phyloP scores from a whole-genome alignment of 2,329 filamentous ascomycete genomes.

The Aspergillaceae sp. region DNA sequence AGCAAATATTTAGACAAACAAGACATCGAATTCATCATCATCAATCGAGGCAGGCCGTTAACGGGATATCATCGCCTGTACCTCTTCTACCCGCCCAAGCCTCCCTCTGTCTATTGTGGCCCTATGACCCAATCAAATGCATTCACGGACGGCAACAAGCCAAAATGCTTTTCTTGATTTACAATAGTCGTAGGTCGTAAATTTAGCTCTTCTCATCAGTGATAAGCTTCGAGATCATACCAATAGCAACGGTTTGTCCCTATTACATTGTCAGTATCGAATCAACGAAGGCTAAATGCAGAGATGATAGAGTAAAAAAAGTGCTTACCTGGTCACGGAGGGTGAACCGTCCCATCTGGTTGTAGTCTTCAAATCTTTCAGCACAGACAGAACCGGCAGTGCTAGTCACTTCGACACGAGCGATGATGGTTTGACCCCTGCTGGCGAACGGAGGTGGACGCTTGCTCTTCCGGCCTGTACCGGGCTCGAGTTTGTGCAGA shows the following conservation, averaged over 20 bases:
- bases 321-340: conserved; percentile 69
- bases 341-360: conserved; percentile 86
- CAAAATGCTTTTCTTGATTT: conserved; percentile 1
- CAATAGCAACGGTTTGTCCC: conserved; percentile 98
- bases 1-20: conserved; percentile 17
- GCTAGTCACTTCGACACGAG: conserved; percentile 76
- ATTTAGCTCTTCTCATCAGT: conserved; percentile 14
- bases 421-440: conserved; percentile 75
- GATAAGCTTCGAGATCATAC: conserved; percentile 92
- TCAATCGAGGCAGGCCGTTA: conserved; percentile 20
- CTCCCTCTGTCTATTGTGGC: conserved; percentile 4
- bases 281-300: conserved; percentile 7
- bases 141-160: conserved; percentile 1
- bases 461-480: conserved; percentile 89
- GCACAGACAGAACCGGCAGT: conserved; percentile 82
- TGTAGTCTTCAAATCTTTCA: conserved; percentile 91
- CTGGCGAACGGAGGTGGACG: conserved; percentile 82
- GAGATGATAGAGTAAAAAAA: conserved; percentile 4
- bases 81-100: conserved; percentile 14
- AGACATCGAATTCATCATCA: conserved; percentile 23
- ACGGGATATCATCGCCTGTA: conserved; percentile 14
- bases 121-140: neutral
- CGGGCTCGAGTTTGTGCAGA: conserved; percentile 91
- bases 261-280: conserved; percentile 33
- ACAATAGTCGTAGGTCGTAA: conserved; percentile 1